Conservation (phyloP, 2,329 filamentous ascomycete genomes). For the Stagonosporopsis chrysanthemi region DNA sequence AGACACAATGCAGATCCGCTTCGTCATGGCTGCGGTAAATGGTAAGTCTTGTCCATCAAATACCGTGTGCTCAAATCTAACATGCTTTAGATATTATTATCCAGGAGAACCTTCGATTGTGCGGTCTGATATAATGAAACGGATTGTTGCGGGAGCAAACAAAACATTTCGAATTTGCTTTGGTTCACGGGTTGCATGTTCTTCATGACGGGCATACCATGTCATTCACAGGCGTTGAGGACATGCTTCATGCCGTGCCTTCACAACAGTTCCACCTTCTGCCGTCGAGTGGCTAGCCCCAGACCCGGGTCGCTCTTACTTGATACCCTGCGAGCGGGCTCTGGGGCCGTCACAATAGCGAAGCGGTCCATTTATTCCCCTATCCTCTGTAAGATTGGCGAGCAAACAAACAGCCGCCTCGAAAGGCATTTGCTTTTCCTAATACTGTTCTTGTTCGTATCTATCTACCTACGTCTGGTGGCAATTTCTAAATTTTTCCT, state of each 20-base stretch:
- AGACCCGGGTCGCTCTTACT: conserved; percentile 42
- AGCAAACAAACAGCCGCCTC: conserved; percentile 20
- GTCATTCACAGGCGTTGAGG: conserved; percentile 49
- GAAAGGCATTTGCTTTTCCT: conserved; percentile 28
- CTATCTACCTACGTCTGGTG: conserved; percentile 22
- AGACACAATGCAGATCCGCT: conserved; percentile 97
- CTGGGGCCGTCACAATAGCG: conserved; percentile 31
- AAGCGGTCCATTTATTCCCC: conserved; percentile 28
- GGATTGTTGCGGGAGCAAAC: conserved; percentile 30
- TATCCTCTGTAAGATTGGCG: conserved; percentile 24
- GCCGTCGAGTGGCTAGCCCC: conserved; percentile 43
- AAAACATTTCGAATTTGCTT: conserved; percentile 40
- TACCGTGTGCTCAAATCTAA: conserved; percentile 51
- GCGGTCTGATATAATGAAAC: conserved; percentile 83
- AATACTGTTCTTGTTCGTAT: conserved; percentile 29
- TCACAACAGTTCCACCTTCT: conserved; percentile 31
- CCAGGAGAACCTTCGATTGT: conserved; percentile 97
- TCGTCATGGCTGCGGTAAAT: conserved; percentile 99
- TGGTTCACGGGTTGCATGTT: conserved; percentile 49
- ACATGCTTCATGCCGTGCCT: conserved; percentile 40
- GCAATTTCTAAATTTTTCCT: conserved; percentile 21
- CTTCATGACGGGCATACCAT: conserved; percentile 42
- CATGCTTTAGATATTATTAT: conserved; percentile 88
- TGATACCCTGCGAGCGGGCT: conserved; percentile 46
- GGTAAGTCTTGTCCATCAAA: conserved; percentile 64